These are phyloP conservation scores for Suillus alpinus DNA, from an alignment of 768 basidiomycete species.

Conservation along the genomic window DNA sequence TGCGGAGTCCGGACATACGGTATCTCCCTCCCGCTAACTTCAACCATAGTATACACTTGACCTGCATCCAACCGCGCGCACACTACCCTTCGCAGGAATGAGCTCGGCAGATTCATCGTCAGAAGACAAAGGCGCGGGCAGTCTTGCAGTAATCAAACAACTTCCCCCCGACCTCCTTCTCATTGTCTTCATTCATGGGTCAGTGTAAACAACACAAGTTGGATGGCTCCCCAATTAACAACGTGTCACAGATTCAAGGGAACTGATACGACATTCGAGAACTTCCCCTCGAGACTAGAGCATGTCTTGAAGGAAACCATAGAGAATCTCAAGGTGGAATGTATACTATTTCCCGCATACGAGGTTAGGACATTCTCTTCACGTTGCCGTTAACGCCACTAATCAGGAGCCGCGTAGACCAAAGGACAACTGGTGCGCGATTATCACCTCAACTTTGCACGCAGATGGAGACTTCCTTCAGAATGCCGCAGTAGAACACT, in stretches of 20 bases:
- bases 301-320: constrained; percentile 73
- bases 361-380: constrained; percentile 48
- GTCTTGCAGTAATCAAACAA: constrained; percentile 1
- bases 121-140: constrained; percentile 8
- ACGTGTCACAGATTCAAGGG: constrained; percentile 46
- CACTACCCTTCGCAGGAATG: neutral
- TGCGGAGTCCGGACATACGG: no score
- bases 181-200: constrained; percentile 80
- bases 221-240: constrained; percentile 5
- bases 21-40: no score
- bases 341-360: constrained; percentile 84
- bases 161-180: constrained; percentile 49
- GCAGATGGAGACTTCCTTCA: constrained; percentile 27
- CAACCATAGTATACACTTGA: neutral
- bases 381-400: neutral
- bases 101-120: neutral
- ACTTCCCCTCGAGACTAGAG: constrained; percentile 76
- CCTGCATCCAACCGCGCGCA: neutral
- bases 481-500: constrained; percentile 79
- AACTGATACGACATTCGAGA: constrained; percentile 66
- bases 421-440: constrained; percentile 81
- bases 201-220: constrained; percentile 28
- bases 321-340: constrained; percentile 57
- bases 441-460: neutral
- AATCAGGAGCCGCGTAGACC: constrained; percentile 47